Conservation (phyloP, 2,329 filamentous ascomycete genomes). For the Colletotrichum neosansevieriae region DNA sequence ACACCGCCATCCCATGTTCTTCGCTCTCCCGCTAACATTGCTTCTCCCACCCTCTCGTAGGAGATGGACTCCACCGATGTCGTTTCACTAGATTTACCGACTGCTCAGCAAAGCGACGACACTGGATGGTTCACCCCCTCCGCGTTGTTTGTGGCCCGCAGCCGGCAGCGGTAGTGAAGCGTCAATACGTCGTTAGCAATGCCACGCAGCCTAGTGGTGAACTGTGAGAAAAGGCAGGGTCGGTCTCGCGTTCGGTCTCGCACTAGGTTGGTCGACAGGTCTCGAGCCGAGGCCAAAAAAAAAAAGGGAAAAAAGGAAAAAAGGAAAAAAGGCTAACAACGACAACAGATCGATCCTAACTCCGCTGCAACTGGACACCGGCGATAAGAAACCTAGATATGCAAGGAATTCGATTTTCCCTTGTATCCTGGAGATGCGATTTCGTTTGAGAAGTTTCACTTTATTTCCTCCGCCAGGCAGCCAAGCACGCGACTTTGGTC, state of each 20-base stretch:
- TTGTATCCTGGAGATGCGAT: too few relatives aligned
- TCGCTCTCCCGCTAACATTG: background rate
- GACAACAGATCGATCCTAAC: background rate
- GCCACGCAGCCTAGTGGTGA: background rate
- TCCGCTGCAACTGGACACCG: background rate
- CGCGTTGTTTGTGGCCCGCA: background rate
- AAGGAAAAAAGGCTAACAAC: too few relatives aligned
- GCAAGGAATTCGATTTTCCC: too few relatives aligned
- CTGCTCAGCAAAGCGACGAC: background rate
- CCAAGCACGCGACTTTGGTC: too few relatives aligned
- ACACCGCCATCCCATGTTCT: conserved; percentile 5
- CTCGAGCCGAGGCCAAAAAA: too few relatives aligned
- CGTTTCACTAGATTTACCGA: conserved; percentile 1
- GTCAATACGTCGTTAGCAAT: conserved; percentile 5
- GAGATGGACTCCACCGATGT: conserved; percentile 7
- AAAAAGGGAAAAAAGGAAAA: too few relatives aligned
- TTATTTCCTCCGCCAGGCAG: too few relatives aligned
- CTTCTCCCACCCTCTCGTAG: background rate
- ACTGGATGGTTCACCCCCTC: background rate
- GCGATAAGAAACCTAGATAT: background rate
- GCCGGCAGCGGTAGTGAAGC: conserved; percentile 4
- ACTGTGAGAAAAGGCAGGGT: background rate
- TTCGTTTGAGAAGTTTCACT: too few relatives aligned
- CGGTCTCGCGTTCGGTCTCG: conserved; percentile 34
- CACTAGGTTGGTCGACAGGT: background rate